These are phyloP conservation scores for Acanthamoeba lenticulata DNA, from an alignment of 208 protist species.

Conservation along the genomic window DNA sequence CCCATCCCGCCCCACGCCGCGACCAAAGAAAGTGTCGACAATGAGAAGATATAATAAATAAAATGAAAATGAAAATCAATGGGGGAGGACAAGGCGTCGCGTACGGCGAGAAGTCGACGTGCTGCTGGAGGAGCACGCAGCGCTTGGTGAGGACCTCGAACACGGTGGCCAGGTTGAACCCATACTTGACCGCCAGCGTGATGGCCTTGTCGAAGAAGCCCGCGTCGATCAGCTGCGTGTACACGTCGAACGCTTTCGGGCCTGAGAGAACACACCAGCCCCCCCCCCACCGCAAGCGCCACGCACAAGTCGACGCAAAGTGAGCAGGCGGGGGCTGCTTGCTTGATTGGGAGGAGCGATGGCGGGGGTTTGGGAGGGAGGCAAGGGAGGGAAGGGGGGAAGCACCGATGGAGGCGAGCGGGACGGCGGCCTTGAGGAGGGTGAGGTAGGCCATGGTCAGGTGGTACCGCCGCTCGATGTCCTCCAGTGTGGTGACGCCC, in stretches of 20 bases:
- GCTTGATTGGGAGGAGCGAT: background rate
- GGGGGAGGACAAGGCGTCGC: too few species aligned
- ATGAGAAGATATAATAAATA: too few species aligned
- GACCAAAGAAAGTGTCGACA: too few species aligned
- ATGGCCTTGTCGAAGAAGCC: slow-evolving; percentile 64
- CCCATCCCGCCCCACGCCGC: background rate
- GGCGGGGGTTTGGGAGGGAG: background rate
- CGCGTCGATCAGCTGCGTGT: slow-evolving; percentile 26
- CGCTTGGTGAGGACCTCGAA: slow-evolving; percentile 64
- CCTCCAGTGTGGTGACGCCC: slow-evolving; percentile 42
- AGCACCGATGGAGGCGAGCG: background rate
- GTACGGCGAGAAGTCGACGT: slow-evolving; percentile 15
- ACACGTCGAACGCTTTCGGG: background rate
- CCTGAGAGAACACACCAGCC: too few species aligned
- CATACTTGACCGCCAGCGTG: background rate
- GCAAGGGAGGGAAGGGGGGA: background rate
- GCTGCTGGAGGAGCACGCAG: slow-evolving; percentile 61
- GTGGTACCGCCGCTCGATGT: slow-evolving; percentile 43
- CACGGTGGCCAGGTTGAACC: background rate
- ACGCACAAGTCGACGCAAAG: too few species aligned
- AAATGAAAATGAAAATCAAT: background rate
- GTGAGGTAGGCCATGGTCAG: slow-evolving; percentile 46
- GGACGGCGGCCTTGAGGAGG: slow-evolving; percentile 3
- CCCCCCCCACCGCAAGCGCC: background rate
- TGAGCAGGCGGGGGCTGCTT: too few species aligned